Base-by-base conservation (phyloP, 768 basidiomycete species). In the Termitomyces sp. region DNA sequence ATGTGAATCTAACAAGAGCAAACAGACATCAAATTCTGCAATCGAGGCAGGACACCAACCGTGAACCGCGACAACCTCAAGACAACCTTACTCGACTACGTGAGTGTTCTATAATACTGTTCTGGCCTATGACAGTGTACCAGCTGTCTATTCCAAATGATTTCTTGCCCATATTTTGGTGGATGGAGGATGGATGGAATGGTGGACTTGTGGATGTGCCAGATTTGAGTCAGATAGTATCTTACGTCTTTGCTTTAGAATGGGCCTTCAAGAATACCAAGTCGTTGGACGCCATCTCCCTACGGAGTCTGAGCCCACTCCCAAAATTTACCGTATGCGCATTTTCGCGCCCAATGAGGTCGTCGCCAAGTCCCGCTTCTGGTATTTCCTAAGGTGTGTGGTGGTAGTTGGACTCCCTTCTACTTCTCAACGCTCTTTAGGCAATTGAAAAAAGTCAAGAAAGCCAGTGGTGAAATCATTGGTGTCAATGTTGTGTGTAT, bases 261-360 rank as follows among this genome's bases (percentile, higher is more conserved):
- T 91, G 90, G 81, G 82, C 74, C 78, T 92, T 70, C 79, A 82
- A 68, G 96, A 99, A 84, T 98, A 80, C 81, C 94, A 97, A 78
- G 90, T 98, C 74, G 89, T 99, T 65, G 97, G 97, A 64, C 93
- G 96, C 71, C 95, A 97, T 74, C 79, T 98, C 67, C 96, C 97
- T 70, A 94, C 94, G 55, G 93, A 94, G 79, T 72, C 82, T 62
- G 92, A 97, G 64, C 92, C 93, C 56, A 91, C 83, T 60, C 97
- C 97, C 60, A 98, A 98, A 85, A 95, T 98, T 76, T 98, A 92
- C 83, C 90, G 96, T 68, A 98, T 98, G 96, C 90, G 96, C 75
- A 97, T 98, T 70, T 99, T 98, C 72, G 94, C 97, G 63, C 93
- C 94, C 64, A 98, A 98, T 73, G 93, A 97, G 62, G 94, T 98